Conservation (phyloP, 2,329 filamentous ascomycete species). For the Nemania bipapillata region DNA sequence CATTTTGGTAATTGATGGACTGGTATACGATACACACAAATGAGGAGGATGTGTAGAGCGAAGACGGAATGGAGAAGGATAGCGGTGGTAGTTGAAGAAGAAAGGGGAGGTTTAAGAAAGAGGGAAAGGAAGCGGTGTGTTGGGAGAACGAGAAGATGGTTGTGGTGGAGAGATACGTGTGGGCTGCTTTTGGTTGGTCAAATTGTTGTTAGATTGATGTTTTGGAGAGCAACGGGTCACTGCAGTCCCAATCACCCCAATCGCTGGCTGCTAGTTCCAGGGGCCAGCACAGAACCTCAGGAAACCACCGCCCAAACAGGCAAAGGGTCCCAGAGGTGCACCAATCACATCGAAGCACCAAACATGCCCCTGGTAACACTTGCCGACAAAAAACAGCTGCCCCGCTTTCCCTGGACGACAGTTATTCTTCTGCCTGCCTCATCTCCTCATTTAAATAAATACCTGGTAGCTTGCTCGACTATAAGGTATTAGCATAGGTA, state of each 20-base stretch:
- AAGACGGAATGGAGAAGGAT: slow-evolving; percentile 36
- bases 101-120: slow-evolving; percentile 44
- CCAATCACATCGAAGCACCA: slow-evolving; percentile 31
- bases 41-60: slow-evolving; percentile 45
- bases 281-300: slow-evolving; percentile 28
- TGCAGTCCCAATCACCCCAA: slow-evolving; percentile 18
- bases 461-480: too few relatives aligned
- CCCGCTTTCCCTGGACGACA: slow-evolving; percentile 29
- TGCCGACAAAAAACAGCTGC: slow-evolving; percentile 36
- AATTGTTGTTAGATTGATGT: slow-evolving; percentile 17
- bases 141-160: slow-evolving; percentile 40
- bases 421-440: not conserved
- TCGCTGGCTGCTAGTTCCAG: slow-evolving; percentile 15
- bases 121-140: slow-evolving; percentile 41
- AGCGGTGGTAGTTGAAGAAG: slow-evolving; percentile 33
- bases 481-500: too few relatives aligned
- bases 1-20: slow-evolving; percentile 65
- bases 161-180: slow-evolving; percentile 37
- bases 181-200: slow-evolving; percentile 33
- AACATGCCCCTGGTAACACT: slow-evolving; percentile 33
- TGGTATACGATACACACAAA: slow-evolving; percentile 44
- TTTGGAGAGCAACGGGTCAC: slow-evolving; percentile 27
- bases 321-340: slow-evolving; percentile 11
- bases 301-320: slow-evolving; percentile 32
- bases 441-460: slow-evolving; percentile 11